Percentiles rank a stretch among this genome's conserved stretches.
Evolutionary conservation across 2,329 filamentous ascomycete genomes (phyloP).

Genomic region (Nannizzia gypsea): DNA sequence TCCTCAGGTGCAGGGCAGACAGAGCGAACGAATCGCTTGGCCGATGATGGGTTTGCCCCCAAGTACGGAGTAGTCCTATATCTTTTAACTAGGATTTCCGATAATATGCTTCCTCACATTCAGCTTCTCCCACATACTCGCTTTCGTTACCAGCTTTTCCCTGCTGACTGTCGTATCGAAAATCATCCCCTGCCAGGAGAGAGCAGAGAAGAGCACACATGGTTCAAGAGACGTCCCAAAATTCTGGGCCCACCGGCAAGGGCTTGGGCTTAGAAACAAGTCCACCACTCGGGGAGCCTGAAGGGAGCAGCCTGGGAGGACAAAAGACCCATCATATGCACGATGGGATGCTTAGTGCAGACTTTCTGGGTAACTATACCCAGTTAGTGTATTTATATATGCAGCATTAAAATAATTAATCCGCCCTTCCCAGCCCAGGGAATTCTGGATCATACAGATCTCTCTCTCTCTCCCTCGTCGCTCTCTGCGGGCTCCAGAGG

Average conservation of each 20-base stretch:
- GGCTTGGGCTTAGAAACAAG: not conserved
- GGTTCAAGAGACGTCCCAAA: not conserved
- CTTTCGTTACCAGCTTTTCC: not conserved
- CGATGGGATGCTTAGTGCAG: not conserved
- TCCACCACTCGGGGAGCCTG: not conserved
- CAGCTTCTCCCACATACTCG: not conserved
- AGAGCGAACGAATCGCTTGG: not conserved
- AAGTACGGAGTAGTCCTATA: not conserved
- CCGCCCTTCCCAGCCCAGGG: not conserved
- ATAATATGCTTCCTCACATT: not conserved
- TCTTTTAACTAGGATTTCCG: not conserved
- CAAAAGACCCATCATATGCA: not conserved
- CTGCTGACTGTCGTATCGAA: not conserved
- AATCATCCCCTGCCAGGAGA: not conserved
- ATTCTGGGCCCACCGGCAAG: not conserved
- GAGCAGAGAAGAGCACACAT: not conserved
- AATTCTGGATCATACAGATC: not conserved
- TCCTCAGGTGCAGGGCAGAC: not conserved
- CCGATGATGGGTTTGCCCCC: not conserved
- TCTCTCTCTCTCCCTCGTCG: too few relatives aligned
- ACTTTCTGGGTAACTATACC: not conserved
- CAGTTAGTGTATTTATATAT: not conserved
- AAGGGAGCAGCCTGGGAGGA: not conserved
- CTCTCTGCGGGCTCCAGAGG: not conserved
- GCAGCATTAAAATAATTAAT: not conserved